These are phyloP conservation scores for Hebeloma cylindrosporum DNA, from an alignment of 768 basidiomycete genomes.

Conservation along the genomic window DNA sequence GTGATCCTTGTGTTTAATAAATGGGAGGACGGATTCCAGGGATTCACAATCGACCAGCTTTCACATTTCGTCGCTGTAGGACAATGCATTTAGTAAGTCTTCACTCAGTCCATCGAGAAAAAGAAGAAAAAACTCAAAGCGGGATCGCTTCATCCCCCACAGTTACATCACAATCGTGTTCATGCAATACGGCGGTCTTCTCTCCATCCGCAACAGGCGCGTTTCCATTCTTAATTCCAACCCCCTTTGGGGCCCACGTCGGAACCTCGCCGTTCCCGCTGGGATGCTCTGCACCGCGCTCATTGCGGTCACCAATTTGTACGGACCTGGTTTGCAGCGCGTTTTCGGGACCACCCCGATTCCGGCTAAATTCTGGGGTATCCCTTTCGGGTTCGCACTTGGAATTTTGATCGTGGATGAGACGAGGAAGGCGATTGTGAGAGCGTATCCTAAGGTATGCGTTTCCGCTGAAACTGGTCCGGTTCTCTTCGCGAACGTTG, in stretches of 20 bases:
- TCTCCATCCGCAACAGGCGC: constrained; percentile 44
- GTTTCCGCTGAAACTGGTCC: neutral
- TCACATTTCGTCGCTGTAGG: constrained; percentile 37
- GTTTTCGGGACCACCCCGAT: constrained; percentile 46
- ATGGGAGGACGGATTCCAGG: constrained; percentile 37
- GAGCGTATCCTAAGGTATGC: constrained; percentile 40
- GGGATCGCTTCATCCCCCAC: too few species aligned
- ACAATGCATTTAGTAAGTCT: constrained; percentile 45
- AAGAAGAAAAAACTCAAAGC: neutral
- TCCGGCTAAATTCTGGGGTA: constrained; percentile 48
- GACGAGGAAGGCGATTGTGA: constrained; percentile 42
- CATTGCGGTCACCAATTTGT: constrained; percentile 43
- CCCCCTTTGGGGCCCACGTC: constrained; percentile 47
- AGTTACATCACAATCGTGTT: constrained; percentile 52
- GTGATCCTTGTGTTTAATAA: constrained; percentile 40
- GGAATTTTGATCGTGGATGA: constrained; percentile 44
- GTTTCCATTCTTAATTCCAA: constrained; percentile 44
- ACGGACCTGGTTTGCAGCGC: constrained; percentile 42
- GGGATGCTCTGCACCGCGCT: constrained; percentile 42
- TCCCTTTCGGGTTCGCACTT: constrained; percentile 44
- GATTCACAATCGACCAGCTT: constrained; percentile 30
- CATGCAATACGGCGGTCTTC: constrained; percentile 42
- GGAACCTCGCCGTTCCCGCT: constrained; percentile 37
- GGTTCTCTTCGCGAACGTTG: neutral
- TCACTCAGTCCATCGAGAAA: neutral